A percentile compares a stretch with the other conserved stretches of the same genome.
Conservation (phyloP, 257 asterid species). For the Capsicum pubescens region DNA sequence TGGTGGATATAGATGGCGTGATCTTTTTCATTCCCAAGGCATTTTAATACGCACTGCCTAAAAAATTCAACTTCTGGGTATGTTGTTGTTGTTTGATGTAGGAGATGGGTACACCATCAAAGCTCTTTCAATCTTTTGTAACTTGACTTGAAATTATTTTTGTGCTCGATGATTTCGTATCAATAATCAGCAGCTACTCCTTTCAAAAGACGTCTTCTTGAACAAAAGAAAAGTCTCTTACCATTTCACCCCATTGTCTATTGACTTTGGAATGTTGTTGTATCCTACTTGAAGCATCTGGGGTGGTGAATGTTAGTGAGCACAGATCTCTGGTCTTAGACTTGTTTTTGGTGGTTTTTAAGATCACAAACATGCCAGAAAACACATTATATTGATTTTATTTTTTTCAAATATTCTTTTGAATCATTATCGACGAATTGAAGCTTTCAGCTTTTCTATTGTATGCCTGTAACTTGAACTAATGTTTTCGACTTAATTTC, state of each 20-base stretch:
- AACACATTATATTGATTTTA: neutral
- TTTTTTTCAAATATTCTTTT: neutral
- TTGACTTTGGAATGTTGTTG: neutral
- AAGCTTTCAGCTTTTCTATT: constrained; percentile 13
- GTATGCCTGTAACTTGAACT: neutral
- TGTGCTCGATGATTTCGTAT: constrained; percentile 2
- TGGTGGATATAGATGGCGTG: neutral
- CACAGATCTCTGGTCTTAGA: constrained; percentile 20
- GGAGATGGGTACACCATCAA: constrained; percentile 27
- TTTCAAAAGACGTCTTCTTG: neutral
- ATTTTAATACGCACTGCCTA: neutral
- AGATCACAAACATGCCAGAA: neutral
- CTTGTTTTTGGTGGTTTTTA: constrained; percentile 10
- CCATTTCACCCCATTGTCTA: neutral
- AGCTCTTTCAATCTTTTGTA: constrained; percentile 10
- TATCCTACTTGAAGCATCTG: constrained; percentile 5
- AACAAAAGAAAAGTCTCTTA: neutral
- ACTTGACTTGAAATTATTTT: neutral
- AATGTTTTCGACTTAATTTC: neutral
- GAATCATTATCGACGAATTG: constrained; percentile 12
- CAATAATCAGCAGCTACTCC: constrained; percentile 4
- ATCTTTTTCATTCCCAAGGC: neutral
- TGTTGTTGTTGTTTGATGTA: neutral
- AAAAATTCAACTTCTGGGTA: neutral
- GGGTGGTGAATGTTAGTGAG: constrained; percentile 1